phyloP scores from a whole-genome alignment of 306 rosid species.

The Delonix regia region DNA sequence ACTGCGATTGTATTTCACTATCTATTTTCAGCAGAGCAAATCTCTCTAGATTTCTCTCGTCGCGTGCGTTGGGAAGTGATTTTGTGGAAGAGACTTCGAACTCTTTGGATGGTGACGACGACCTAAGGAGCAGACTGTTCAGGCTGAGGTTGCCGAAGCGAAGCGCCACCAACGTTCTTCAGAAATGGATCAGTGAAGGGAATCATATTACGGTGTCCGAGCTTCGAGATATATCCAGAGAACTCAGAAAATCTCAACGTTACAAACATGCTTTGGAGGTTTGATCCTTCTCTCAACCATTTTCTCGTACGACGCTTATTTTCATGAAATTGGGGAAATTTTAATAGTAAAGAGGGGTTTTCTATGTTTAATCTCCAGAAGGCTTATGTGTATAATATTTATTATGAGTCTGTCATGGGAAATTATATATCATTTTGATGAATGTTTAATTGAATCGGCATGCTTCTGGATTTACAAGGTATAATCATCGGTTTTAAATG shows the following conservation, averaged over 20 bases:
- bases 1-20: slow-evolving; percentile 18
- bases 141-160: slow-evolving; percentile 82
- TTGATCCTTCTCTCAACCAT: not conserved
- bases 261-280: slow-evolving; percentile 97
- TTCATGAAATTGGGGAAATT: slow-evolving; percentile 12
- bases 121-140: slow-evolving; percentile 72
- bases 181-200: slow-evolving; percentile 80
- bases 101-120: slow-evolving; percentile 54
- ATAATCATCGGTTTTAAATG: not conserved
- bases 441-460: not conserved
- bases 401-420: not conserved
- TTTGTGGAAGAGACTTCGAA: slow-evolving; percentile 41
- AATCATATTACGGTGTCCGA: slow-evolving; percentile 59
- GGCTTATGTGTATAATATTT: not conserved
- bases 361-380: not conserved
- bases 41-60: slow-evolving; percentile 48
- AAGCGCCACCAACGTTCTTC: slow-evolving; percentile 78
- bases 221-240: slow-evolving; percentile 79
- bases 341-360: slow-evolving; percentile 17
- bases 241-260: slow-evolving; percentile 79
- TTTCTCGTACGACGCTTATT: slow-evolving; percentile 7
- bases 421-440: slow-evolving; percentile 12
- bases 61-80: slow-evolving; percentile 56
- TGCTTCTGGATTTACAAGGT: slow-evolving; percentile 3
- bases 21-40: slow-evolving; percentile 28